Conservation (phyloP, 2,329 filamentous ascomycete species). For the Chrysoporthe austroafricana region DNA sequence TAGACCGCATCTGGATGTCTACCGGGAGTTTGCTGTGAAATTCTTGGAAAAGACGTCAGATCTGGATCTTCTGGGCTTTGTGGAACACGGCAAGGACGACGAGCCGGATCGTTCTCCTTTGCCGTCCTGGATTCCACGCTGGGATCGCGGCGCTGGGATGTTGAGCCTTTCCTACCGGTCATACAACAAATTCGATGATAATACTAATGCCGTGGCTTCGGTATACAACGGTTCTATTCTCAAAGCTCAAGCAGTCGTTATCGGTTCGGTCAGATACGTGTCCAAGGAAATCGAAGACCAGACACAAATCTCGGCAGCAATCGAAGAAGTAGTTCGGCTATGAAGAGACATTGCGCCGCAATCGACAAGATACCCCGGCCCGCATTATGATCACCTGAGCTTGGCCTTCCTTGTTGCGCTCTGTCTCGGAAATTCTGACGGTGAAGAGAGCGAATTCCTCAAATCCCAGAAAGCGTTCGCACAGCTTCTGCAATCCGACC, state of each 20-base stretch:
- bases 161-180: background rate
- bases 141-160: background rate
- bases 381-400: background rate
- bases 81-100: slow-evolving; percentile 40
- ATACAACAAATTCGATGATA: no score
- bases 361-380: background rate
- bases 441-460: background rate
- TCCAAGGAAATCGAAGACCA: background rate
- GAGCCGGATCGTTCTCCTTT: slow-evolving; percentile 39
- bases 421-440: background rate
- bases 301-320: background rate
- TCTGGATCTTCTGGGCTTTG: slow-evolving; percentile 13
- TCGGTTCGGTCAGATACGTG: slow-evolving; percentile 10
- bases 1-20: slow-evolving; percentile 19
- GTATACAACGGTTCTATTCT: background rate
- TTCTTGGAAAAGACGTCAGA: slow-evolving; percentile 6
- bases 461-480: background rate
- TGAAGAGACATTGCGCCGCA: slow-evolving; percentile 2
- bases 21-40: slow-evolving; percentile 14
- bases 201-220: background rate
- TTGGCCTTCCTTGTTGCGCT: background rate
- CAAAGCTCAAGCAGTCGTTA: background rate
- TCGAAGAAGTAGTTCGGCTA: background rate
- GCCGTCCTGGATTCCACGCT: slow-evolving; percentile 26
- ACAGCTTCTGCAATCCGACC: slow-evolving; percentile 5